Evolutionary conservation across 2,329 filamentous ascomycete species (phyloP), one percentile per base, ranked within the genome.

Genomic region (Blumeriella jaapii): DNA sequence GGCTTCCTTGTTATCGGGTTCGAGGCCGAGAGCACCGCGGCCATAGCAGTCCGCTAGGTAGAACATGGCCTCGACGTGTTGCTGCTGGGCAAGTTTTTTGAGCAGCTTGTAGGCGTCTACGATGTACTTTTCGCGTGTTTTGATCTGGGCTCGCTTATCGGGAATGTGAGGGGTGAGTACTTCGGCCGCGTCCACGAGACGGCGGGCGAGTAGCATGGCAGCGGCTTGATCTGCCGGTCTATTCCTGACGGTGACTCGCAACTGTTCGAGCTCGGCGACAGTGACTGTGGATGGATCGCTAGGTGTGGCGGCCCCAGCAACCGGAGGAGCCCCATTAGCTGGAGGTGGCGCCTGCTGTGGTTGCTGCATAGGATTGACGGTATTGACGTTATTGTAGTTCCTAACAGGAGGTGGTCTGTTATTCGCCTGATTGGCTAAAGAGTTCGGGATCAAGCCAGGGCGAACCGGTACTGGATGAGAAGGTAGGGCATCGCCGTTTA

Each of bases 41-140:
- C 91, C 89, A 48, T 91, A 78, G 54, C 82, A 85, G 56, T 96
- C 91, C 13, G 89, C 91, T 34, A 94, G 62, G 49, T 84, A 85
- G 60, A 98, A 98, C 76, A 94, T 93, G 18, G 89, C 87, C 6
- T 93, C 86, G 0, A 75, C 61, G 50, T 89, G 83, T 41, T 82
- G 78, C 9, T 66, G 67, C 32, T 70, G 71, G 6, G 78, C 75
- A 7, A 96, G 68, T 57, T 93, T 95, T 64, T 95, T 95, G 27
- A 96, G 64, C 15, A 87, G 76, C 59, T 95, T 96, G 55, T 91
- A 76, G 1, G 85, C 85, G 54, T 96, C 91, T 46, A 78, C 63
- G 11, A 89, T 65, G 55, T 89, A 96, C 38, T 78, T 78, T 50
- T 96, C 89, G 18, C 85, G 78, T 2, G 78, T 68, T 50, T 91